Percentiles rank a stretch among this genome's conserved stretches.
These are phyloP conservation scores for Xylaria sp. DNA, from an alignment of 2,329 filamentous ascomycete genomes.

Conservation along the genomic window DNA sequence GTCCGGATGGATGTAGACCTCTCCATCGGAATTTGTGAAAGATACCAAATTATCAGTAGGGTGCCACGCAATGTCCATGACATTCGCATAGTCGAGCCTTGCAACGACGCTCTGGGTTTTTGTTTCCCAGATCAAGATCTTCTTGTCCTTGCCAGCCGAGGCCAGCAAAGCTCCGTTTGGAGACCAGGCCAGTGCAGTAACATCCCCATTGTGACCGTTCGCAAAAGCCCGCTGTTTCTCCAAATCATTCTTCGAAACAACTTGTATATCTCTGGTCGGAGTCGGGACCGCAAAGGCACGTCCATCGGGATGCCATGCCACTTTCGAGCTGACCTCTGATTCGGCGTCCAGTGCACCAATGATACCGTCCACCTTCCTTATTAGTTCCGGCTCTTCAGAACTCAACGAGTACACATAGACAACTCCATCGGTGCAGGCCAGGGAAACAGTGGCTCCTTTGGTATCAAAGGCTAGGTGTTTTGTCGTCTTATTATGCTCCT, in stretches of 20 bases:
- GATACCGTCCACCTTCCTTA: constrained; percentile 83
- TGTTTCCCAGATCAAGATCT: constrained; percentile 83
- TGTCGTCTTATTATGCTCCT: constrained; percentile 83
- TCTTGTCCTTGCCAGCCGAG: constrained; percentile 68
- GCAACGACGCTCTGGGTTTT: constrained; percentile 82
- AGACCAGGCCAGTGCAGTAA: constrained; percentile 90
- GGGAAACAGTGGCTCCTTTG: constrained; percentile 71
- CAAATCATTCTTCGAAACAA: constrained; percentile 89
- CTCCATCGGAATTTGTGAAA: constrained; percentile 90
- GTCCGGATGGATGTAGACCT: constrained; percentile 86
- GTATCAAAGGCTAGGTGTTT: constrained; percentile 91
- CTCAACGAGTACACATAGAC: constrained; percentile 88
- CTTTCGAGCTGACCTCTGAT: constrained; percentile 72
- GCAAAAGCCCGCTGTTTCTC: constrained; percentile 80
- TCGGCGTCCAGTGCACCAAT: constrained; percentile 80
- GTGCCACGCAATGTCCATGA: constrained; percentile 89
- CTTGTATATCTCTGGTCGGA: constrained; percentile 77
- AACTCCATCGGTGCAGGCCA: constrained; percentile 86
- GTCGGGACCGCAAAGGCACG: constrained; percentile 87
- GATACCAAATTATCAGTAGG: constrained; percentile 85
- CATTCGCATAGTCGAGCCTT: constrained; percentile 77
- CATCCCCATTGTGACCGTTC: constrained; percentile 78
- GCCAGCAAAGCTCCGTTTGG: constrained; percentile 89
- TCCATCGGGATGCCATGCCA: constrained; percentile 93
- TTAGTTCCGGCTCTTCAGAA: constrained; percentile 75